These are phyloP conservation scores for Trichoderma semiorbis DNA, from an alignment of 2,329 filamentous ascomycete species.

Conservation along the genomic window DNA sequence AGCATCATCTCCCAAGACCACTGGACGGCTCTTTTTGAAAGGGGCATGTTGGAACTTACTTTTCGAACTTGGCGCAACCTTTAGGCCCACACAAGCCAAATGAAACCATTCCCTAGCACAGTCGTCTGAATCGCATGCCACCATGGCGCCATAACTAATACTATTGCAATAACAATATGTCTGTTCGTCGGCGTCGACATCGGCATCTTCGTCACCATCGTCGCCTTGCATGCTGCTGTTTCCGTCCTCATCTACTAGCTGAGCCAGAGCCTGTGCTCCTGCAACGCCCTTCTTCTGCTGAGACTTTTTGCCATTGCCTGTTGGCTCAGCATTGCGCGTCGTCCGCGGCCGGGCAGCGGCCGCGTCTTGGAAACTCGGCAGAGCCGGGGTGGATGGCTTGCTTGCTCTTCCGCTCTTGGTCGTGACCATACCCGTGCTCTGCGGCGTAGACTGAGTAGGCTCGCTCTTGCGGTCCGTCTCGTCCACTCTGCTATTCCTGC, in stretches of 20 bases:
- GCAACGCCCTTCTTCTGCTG: conserved; percentile 57
- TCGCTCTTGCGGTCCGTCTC: conserved; percentile 38
- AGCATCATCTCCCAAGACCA: neutral
- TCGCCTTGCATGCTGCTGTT: conserved; percentile 39
- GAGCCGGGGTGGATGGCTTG: conserved; percentile 62
- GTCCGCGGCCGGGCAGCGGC: conserved; percentile 48
- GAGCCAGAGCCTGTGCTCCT: conserved; percentile 36
- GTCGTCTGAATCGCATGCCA: conserved; percentile 70
- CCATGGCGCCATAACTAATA: conserved; percentile 81
- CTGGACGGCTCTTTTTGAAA: neutral
- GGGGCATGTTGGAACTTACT: conserved; percentile 49
- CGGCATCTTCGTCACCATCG: conserved; percentile 46
- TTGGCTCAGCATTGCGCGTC: conserved; percentile 44
- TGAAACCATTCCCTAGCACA: conserved; percentile 82
- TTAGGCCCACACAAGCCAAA: conserved; percentile 74
- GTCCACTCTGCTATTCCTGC: conserved; percentile 44
- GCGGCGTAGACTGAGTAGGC: conserved; percentile 44
- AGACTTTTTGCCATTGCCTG: conserved; percentile 47
- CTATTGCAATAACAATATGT: conserved; percentile 78
- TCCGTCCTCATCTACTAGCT: conserved; percentile 39
- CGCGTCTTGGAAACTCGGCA: conserved; percentile 55
- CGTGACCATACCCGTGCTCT: conserved; percentile 46
- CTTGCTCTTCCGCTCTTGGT: conserved; percentile 65
- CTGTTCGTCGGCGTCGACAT: conserved; percentile 67
- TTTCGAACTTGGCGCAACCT: conserved; percentile 72